Conservation (phyloP, 2,329 filamentous ascomycete species). For the Fonsecaea multimorphosa region DNA sequence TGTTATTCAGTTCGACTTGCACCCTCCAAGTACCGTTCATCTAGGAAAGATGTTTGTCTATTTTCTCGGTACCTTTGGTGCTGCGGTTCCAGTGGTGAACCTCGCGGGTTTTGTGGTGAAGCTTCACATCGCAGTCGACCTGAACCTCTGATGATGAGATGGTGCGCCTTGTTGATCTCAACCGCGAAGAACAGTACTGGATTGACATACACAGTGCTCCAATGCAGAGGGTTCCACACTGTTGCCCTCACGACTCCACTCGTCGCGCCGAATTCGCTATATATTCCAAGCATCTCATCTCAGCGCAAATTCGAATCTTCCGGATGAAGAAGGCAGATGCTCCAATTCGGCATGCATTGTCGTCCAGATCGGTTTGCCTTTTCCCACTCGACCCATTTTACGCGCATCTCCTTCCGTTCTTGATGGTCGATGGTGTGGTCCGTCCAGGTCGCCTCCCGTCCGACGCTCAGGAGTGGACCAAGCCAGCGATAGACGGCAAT, state of each 20-base stretch:
- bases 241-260: slow-evolving; percentile 16
- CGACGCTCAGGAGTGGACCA: slow-evolving; percentile 34
- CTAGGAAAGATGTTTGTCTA: neutral
- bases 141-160: neutral
- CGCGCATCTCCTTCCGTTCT: slow-evolving; percentile 37
- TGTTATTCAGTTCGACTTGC: neutral
- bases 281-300: slow-evolving; percentile 9
- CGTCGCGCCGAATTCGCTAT: neutral
- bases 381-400: slow-evolving; percentile 36
- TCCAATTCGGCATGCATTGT: slow-evolving; percentile 41
- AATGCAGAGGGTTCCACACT: neutral
- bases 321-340: slow-evolving; percentile 38
- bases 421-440: slow-evolving; percentile 35
- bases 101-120: neutral
- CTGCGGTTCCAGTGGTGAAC: neutral
- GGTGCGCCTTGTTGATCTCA: neutral
- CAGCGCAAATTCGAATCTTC: slow-evolving; percentile 38
- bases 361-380: slow-evolving; percentile 24
- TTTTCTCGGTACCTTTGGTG: neutral
- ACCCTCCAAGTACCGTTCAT: neutral
- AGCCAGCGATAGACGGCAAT: slow-evolving; percentile 41
- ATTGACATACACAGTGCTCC: slow-evolving; percentile 6
- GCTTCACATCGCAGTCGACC: neutral
- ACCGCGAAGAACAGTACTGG: neutral
- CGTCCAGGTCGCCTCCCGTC: slow-evolving; percentile 33